These are phyloP conservation scores for Candida koratica DNA, from an alignment of 805 yeast species.

Conservation along the genomic window DNA sequence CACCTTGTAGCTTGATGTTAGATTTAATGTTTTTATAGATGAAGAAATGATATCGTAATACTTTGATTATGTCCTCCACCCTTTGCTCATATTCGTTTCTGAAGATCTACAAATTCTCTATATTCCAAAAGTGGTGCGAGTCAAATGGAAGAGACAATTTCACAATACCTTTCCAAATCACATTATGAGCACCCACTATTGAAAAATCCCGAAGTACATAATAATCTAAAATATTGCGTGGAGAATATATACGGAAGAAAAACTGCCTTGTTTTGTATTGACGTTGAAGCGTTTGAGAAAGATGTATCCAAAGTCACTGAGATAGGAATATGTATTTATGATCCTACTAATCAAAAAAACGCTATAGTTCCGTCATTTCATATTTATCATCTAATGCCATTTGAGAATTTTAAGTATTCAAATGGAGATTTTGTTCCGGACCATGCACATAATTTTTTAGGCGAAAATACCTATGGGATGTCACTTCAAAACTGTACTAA, in stretches of 20 bases:
- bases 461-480: conserved; percentile 47
- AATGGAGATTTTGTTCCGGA: conserved; percentile 57
- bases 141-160: conserved; percentile 2
- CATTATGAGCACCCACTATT: conserved; percentile 11
- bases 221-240: conserved; percentile 13
- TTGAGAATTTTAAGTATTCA: conserved; percentile 37
- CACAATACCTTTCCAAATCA: conserved; percentile 9
- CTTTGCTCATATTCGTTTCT: no score
- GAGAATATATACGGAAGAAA: conserved; percentile 17
- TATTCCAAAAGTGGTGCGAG: background rate
- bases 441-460: conserved; percentile 46
- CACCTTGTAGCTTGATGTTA: conserved; percentile 1
- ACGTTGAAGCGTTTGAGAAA: conserved; percentile 55
- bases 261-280: conserved; percentile 44
- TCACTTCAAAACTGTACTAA: conserved; percentile 29
- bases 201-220: conserved; percentile 2
- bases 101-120: background rate
- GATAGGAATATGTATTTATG: conserved; percentile 54
- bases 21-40: conserved; percentile 3
- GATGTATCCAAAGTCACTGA: conserved; percentile 46
- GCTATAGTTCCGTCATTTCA: conserved; percentile 39
- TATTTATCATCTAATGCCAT: conserved; percentile 41
- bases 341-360: conserved; percentile 44
- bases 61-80: no score
- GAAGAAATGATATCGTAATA: no score